phyloP scores from a whole-genome alignment of 1,284 basidiomycete species.

The Boletus mariae region DNA sequence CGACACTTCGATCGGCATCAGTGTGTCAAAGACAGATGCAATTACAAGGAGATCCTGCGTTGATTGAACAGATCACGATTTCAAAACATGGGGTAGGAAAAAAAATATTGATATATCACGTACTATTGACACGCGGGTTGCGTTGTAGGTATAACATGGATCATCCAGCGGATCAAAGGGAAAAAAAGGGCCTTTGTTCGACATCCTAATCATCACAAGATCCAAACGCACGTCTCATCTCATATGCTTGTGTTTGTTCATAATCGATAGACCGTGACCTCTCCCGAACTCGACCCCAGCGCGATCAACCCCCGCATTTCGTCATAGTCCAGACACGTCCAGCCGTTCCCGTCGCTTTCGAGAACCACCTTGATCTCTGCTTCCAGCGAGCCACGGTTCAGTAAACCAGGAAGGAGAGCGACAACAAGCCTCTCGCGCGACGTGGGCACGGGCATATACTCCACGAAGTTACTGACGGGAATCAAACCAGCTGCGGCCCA shows the following conservation, averaged over 20 bases:
- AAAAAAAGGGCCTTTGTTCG: neutral
- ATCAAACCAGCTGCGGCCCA: conserved; percentile 37
- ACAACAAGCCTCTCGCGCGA: conserved; percentile 43
- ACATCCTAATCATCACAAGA: conserved; percentile 1
- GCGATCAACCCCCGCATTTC: conserved; percentile 50
- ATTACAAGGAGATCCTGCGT: conserved; percentile 10
- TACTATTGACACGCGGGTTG: conserved; percentile 5
- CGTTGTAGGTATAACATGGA: neutral
- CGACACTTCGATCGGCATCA: neutral
- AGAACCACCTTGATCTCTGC: conserved; percentile 25
- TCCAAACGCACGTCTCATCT: neutral
- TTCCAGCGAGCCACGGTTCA: conserved; percentile 22
- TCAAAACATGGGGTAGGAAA: neutral
- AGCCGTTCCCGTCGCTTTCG: conserved; percentile 38
- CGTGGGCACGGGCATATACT: conserved; percentile 15
- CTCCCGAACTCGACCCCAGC: conserved; percentile 47
- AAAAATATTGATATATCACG: conserved; percentile 7
- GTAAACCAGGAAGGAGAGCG: conserved; percentile 47
- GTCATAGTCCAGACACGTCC: conserved; percentile 57
- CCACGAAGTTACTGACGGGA: conserved; percentile 18
- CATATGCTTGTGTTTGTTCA: conserved; percentile 16
- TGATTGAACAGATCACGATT: conserved; percentile 1
- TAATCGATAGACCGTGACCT: conserved; percentile 42
- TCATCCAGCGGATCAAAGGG: neutral
- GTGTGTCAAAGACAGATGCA: neutral